These are phyloP conservation scores for Ganoderma lingzhi DNA, from an alignment of 1,284 basidiomycete genomes.

Conservation along the genomic window DNA sequence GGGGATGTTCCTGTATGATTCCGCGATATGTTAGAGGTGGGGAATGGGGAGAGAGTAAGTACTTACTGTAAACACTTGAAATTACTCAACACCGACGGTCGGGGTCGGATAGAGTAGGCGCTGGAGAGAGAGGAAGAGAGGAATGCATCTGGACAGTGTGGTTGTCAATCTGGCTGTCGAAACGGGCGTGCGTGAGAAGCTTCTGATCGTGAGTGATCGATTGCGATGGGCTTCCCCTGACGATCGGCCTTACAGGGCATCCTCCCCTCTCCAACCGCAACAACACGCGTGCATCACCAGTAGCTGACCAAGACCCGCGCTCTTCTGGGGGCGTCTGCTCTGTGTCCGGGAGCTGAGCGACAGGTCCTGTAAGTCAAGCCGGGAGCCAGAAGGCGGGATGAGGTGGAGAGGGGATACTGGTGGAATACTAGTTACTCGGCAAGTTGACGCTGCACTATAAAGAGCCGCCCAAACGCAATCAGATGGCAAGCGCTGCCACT, in stretches of 20 bases:
- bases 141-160: slow-evolving; percentile 6
- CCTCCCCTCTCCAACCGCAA: slow-evolving; percentile 1
- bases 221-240: slow-evolving; percentile 12
- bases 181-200: slow-evolving; percentile 7
- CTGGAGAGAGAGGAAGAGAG: background rate
- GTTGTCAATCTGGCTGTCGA: slow-evolving; percentile 12
- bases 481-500: slow-evolving; percentile 22
- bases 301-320: background rate
- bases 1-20: background rate
- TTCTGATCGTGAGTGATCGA: slow-evolving; percentile 16
- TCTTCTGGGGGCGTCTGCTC: background rate
- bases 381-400: background rate
- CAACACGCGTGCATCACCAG: background rate
- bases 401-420: slow-evolving; percentile 10
- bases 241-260: slow-evolving; percentile 9
- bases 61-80: background rate
- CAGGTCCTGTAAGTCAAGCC: background rate
- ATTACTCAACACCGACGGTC: background rate
- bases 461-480: slow-evolving; percentile 31
- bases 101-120: slow-evolving; percentile 5
- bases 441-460: slow-evolving; percentile 5
- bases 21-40: background rate
- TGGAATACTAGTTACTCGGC: background rate
- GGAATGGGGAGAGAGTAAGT: background rate
- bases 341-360: background rate